A percentile compares a stretch with the other conserved stretches of the same genome.
These are phyloP conservation scores for Firmiana major DNA, from an alignment of 345 rosid genomes.

Conservation along the genomic window DNA sequence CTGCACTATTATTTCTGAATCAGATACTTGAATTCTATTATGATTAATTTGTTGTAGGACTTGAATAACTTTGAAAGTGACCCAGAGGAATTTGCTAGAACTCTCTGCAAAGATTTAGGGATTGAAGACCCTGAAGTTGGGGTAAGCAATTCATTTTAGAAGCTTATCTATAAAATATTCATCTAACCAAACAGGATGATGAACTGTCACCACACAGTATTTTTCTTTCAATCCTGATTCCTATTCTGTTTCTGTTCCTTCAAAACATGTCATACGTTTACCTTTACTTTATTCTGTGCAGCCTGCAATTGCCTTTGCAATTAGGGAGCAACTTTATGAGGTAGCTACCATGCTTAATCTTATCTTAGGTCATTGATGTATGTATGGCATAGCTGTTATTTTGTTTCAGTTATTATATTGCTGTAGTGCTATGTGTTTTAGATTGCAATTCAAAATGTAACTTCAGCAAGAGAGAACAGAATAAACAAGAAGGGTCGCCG, in stretches of 20 bases:
- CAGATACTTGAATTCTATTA: not conserved
- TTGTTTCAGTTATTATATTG: not conserved
- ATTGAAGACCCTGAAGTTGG: slow-evolving; percentile 94
- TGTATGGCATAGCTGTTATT: not conserved
- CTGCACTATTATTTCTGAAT: not conserved
- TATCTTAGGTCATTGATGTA: not conserved
- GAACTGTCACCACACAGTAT: not conserved
- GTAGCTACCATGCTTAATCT: slow-evolving; percentile 27
- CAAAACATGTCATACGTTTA: not conserved
- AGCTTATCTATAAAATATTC: not conserved
- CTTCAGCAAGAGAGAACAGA: slow-evolving; percentile 86
- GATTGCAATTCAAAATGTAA: slow-evolving; percentile 84
- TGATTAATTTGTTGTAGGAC: slow-evolving; percentile 44
- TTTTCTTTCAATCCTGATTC: not conserved
- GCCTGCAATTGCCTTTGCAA: slow-evolving; percentile 96
- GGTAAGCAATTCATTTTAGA: slow-evolving; percentile 41
- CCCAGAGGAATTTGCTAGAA: slow-evolving; percentile 88
- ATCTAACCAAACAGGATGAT: not conserved
- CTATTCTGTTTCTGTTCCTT: not conserved
- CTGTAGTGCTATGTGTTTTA: slow-evolving; percentile 22
- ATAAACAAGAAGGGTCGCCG: slow-evolving; percentile 85
- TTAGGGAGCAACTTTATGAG: slow-evolving; percentile 96
- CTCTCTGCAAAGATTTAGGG: slow-evolving; percentile 79
- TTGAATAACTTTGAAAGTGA: slow-evolving; percentile 90
- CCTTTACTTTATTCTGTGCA: slow-evolving; percentile 29